These are phyloP conservation scores for Hamigera avellanea DNA, from an alignment of 495 filamentous ascomycete species.

Conservation along the genomic window DNA sequence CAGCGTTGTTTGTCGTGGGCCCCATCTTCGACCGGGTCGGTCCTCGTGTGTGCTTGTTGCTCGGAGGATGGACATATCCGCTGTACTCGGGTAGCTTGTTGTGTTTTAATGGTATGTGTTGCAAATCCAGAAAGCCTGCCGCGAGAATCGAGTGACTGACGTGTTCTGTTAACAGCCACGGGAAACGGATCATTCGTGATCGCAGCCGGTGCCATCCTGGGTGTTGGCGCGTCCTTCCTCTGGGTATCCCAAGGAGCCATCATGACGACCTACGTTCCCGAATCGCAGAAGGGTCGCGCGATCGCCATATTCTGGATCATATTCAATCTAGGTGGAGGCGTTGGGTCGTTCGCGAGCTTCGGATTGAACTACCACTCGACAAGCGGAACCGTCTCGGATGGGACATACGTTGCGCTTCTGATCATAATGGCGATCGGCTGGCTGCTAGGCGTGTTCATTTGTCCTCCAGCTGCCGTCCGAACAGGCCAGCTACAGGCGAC, in stretches of 20 bases:
- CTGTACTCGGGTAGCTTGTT: conserved; percentile 31
- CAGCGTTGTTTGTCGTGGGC: conserved; percentile 31
- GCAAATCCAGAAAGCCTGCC: too few species aligned
- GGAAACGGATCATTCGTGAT: conserved; percentile 66
- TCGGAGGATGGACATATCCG: conserved; percentile 33
- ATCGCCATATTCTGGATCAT: conserved; percentile 44
- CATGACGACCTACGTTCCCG: conserved; percentile 41
- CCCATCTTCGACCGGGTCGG: conserved; percentile 31
- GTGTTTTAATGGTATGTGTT: conserved; percentile 25
- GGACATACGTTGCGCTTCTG: conserved; percentile 39
- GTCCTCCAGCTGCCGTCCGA: conserved; percentile 38
- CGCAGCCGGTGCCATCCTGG: conserved; percentile 44
- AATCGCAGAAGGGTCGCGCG: conserved; percentile 36
- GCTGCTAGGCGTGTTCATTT: conserved; percentile 41
- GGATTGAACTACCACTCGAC: conserved; percentile 35
- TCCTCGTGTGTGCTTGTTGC: conserved; percentile 24
- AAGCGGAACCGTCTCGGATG: conserved; percentile 31
- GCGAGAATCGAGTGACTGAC: neutral
- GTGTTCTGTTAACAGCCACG: conserved; percentile 41
- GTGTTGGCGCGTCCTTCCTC: conserved; percentile 37
- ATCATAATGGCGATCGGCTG: conserved; percentile 36
- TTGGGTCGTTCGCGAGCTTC: conserved; percentile 38
- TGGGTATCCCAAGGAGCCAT: conserved; percentile 46
- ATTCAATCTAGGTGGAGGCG: conserved; percentile 40
- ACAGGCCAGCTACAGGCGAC: conserved; percentile 11